phyloP scores from a whole-genome alignment of 495 filamentous ascomycete species.

The Daldinia vernicosa region DNA sequence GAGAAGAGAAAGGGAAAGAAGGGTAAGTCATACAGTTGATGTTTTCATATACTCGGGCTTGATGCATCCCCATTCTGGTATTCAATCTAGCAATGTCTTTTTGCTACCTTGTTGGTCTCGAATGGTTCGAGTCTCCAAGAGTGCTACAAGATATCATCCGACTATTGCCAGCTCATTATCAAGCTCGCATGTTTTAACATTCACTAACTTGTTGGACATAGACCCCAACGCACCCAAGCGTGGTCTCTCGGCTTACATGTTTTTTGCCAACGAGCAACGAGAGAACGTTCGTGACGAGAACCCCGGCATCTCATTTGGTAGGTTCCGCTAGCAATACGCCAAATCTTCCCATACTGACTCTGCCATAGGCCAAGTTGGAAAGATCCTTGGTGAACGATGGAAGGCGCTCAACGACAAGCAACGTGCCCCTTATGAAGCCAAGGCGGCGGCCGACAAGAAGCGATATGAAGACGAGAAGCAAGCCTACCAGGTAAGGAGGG shows the following conservation, averaged over 20 bases:
- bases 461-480: slow-evolving; percentile 98
- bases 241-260: slow-evolving; percentile 99
- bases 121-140: no score
- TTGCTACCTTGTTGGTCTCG: no score
- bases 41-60: slow-evolving; percentile 4
- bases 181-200: not conserved
- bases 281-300: slow-evolving; percentile 99
- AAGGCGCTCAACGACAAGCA: slow-evolving; percentile 92
- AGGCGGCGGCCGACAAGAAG: slow-evolving; percentile 97
- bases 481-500: slow-evolving; percentile 81
- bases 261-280: slow-evolving; percentile 99
- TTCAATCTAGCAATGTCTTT: not conserved
- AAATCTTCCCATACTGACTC: slow-evolving; percentile 9
- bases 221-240: slow-evolving; percentile 99
- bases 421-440: slow-evolving; percentile 90
- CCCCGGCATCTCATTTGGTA: slow-evolving; percentile 97
- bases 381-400: slow-evolving; percentile 97
- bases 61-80: not conserved
- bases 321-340: not conserved
- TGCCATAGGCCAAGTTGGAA: slow-evolving; percentile 86
- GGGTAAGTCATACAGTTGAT: slow-evolving; percentile 49
- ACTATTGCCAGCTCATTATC: no score
- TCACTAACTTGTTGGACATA: slow-evolving; percentile 50
- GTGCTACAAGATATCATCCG: no score
- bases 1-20: slow-evolving; percentile 59